A percentile compares a stretch with the other conserved stretches of the same genome.
Conservation (phyloP, 2,329 filamentous ascomycete genomes). For the Coniochaeta sp. region DNA sequence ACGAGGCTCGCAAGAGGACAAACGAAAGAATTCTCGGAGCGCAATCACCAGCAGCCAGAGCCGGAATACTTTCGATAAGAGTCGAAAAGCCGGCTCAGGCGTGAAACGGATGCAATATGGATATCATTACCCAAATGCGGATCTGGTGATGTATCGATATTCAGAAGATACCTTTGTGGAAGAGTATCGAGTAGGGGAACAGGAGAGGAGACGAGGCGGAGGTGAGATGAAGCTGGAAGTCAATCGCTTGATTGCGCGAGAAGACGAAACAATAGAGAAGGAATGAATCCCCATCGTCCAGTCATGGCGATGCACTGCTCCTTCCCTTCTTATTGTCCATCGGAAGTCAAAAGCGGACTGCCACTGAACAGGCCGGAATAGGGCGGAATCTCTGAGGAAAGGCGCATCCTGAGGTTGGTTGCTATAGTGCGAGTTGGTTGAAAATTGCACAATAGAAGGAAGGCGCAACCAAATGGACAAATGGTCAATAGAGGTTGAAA, state of each 20-base stretch:
- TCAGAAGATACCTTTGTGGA: not conserved
- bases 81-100: not conserved
- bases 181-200: slow-evolving; percentile 3
- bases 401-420: not conserved
- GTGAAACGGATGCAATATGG: not conserved
- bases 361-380: not conserved
- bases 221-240: not conserved
- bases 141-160: not conserved
- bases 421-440: not conserved
- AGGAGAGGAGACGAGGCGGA: slow-evolving; percentile 2
- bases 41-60: not conserved
- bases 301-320: not conserved
- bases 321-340: not conserved
- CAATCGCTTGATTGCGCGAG: not conserved
- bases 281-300: no score
- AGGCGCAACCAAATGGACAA: not conserved
- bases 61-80: not conserved
- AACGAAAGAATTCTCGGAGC: slow-evolving; percentile 1
- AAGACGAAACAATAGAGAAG: not conserved
- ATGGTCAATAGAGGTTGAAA: not conserved
- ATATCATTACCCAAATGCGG: slow-evolving; percentile 1
- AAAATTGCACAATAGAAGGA: not conserved
- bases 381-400: not conserved
- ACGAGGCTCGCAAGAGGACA: not conserved
- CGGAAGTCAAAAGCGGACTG: not conserved